A percentile compares a stretch with the other conserved stretches of the same genome.
These are phyloP conservation scores for Microdochium paspali DNA, from an alignment of 2,329 filamentous ascomycete species.

Conservation along the genomic window DNA sequence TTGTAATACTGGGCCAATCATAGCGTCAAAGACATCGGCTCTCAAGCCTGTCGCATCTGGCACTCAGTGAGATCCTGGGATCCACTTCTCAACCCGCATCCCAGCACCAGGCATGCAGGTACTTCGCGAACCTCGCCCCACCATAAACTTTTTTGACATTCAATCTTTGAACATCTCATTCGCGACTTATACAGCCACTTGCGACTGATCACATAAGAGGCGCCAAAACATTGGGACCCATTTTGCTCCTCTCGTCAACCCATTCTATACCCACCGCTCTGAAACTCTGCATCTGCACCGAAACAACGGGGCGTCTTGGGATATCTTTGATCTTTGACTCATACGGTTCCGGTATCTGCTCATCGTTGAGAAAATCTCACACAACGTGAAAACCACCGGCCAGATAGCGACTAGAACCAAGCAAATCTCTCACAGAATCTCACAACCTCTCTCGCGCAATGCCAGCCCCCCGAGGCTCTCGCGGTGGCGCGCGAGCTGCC, in stretches of 20 bases:
- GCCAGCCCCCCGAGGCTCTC: background rate
- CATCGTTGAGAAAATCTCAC: too few species aligned
- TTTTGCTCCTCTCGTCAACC: too few species aligned
- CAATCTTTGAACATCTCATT: too few species aligned
- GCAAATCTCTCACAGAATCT: too few species aligned
- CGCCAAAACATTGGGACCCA: too few species aligned
- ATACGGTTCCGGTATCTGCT: background rate
- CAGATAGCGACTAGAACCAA: background rate
- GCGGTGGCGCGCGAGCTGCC: background rate
- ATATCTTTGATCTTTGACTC: background rate
- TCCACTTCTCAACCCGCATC: background rate
- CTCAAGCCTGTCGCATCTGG: too few species aligned
- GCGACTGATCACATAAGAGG: slow-evolving; percentile 2
- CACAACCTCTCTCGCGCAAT: background rate
- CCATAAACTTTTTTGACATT: slow-evolving; percentile 18
- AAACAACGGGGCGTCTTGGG: background rate
- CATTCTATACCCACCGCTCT: too few species aligned
- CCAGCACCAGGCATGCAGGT: background rate
- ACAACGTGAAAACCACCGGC: background rate
- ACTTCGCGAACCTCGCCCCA: slow-evolving; percentile 8
- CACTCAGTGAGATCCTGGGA: too few species aligned
- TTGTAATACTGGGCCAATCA: too few species aligned
- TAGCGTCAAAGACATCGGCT: too few species aligned
- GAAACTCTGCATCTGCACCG: too few species aligned
- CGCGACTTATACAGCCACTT: too few species aligned